A percentile compares a stretch with the other conserved stretches of the same genome.
Conservation (phyloP, 208 protist genomes). For the Angomonas deanei region DNA sequence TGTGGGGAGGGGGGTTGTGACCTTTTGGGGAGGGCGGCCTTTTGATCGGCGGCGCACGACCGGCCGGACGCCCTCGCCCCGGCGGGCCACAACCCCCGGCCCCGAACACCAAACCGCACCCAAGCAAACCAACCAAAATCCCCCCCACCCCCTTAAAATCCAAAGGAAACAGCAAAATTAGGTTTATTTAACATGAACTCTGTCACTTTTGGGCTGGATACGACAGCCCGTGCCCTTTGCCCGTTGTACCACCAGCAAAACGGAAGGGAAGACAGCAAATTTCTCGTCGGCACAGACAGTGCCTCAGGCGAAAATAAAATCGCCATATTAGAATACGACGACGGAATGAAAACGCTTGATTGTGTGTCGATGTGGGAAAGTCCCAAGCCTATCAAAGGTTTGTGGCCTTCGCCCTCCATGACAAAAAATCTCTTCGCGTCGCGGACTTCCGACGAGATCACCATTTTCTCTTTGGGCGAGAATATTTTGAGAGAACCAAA, state of each 20-base stretch:
- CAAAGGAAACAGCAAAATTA: background rate
- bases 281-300: slow-evolving; percentile 65
- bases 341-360: slow-evolving; percentile 53
- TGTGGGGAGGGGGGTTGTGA: too few relatives aligned
- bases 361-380: slow-evolving; percentile 60
- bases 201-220: slow-evolving; percentile 52
- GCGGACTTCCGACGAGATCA: slow-evolving; percentile 10
- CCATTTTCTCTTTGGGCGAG: slow-evolving; percentile 38
- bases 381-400: slow-evolving; percentile 34
- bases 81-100: too few relatives aligned
- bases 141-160: too few relatives aligned
- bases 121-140: too few relatives aligned
- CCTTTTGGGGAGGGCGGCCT: too few relatives aligned
- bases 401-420: slow-evolving; percentile 65
- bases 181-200: background rate
- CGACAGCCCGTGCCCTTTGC: slow-evolving; percentile 38
- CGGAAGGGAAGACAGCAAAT: slow-evolving; percentile 34
- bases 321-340: slow-evolving; percentile 65
- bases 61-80: too few relatives aligned
- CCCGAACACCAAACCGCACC: too few relatives aligned
- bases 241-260: slow-evolving; percentile 51
- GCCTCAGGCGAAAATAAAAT: slow-evolving; percentile 61
- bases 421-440: slow-evolving; percentile 42
- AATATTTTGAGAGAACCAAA: slow-evolving; percentile 34
- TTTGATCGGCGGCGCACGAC: too few relatives aligned